Evolutionary conservation across 768 basidiomycete species (phyloP), one percentile per base, ranked within the genome.

Genomic region (Boletus reticulatus): DNA sequence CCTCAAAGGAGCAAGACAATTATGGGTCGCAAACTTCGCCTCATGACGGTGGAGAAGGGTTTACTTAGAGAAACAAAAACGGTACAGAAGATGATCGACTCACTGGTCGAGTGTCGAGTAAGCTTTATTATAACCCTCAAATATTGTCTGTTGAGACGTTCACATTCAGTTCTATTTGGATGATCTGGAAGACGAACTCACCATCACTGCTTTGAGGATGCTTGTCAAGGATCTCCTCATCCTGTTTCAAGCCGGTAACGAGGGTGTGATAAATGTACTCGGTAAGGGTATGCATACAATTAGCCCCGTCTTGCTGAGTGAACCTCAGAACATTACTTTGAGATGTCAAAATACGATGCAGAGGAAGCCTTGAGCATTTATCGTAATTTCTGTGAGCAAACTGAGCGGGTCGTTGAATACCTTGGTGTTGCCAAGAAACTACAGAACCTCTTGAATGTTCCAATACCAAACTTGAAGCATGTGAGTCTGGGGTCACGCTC

Each of bases 341-440:
- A 97, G 69, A 98, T 98, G 97, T 92, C 94, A 0, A 89, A 90
- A 59, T 72, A 86, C n/a, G 96, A 98, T 67, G 97, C 96, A 0
- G 75, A 81, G 37, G 85, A 89, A 32, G 91, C 96, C 3, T 81
- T 98, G 24, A 72, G 75, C 17, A 86, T 98, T 57, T 99, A 99
- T 76, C 90, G 93, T 52, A 84, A 88, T 57, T 99, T 99, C 73
- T 98, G 95, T 74, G 85, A 82, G 48, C 93, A 98, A 71, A 94
- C 96, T 0, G 94, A 98, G 64, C 78, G 78, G 37, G 95, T 98
- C 5, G 92, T 96, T 4, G 95, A 97, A 66, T 99, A 87, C 64
- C 82, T 99, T 16, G 87, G 86, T 13, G 87, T 97, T 14, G 96
- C 96, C 17, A 89, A 85, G 76, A 96, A 96, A 71, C 76, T 99